Percentiles rank a stretch among this genome's conserved stretches.
phyloP scores from a whole-genome alignment of 1,139 yeast species.

The Wickerhamomyces sp. region DNA sequence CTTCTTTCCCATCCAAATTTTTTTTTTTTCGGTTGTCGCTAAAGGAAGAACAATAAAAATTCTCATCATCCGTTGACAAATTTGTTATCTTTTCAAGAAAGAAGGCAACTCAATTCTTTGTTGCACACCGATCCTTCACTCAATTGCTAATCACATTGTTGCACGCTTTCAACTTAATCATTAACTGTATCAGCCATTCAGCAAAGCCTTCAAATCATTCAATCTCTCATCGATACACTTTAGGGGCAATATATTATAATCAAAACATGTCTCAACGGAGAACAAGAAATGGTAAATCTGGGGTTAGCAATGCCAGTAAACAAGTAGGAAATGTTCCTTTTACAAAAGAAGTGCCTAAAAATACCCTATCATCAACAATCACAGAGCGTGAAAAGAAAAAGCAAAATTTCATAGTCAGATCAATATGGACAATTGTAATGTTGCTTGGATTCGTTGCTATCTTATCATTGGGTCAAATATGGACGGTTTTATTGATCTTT shows the following conservation, averaged over 20 bases:
- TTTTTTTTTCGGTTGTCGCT: neutral
- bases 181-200: no score
- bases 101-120: no score
- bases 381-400: conserved; percentile 45
- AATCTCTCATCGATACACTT: no score
- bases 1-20: neutral
- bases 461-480: conserved; percentile 82
- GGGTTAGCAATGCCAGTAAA: neutral
- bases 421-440: conserved; percentile 96
- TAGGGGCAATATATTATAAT: no score
- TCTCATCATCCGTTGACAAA: neutral
- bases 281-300: no score
- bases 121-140: no score
- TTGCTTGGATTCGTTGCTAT: conserved; percentile 65
- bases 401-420: conserved; percentile 80
- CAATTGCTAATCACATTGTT: no score
- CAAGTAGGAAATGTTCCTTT: neutral
- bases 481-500: conserved; percentile 68
- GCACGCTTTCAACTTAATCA: no score
- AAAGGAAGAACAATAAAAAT: neutral
- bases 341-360: neutral
- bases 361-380: neutral
- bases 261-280: no score
- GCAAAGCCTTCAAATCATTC: no score
- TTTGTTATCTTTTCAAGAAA: no score